phyloP scores from a whole-genome alignment of 208 protist genomes.

The Crithidia fasciculata region DNA sequence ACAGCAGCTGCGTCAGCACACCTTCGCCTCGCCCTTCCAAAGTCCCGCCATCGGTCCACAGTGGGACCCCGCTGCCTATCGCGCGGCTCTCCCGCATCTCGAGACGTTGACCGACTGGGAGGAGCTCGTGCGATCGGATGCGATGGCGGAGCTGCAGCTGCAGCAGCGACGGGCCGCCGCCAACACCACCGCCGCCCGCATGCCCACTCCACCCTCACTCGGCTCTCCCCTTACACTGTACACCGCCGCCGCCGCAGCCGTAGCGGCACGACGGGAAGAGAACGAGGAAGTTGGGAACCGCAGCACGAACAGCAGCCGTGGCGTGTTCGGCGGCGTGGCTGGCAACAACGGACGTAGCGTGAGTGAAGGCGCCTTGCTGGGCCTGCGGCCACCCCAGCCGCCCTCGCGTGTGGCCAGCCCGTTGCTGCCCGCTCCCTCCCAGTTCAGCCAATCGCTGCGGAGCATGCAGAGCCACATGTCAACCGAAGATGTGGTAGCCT shows the following conservation, averaged over 20 bases:
- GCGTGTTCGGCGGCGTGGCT: neutral
- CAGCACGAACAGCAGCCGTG: neutral
- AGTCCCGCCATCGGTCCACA: neutral
- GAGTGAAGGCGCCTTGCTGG: neutral
- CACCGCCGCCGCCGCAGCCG: neutral
- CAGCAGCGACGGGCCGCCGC: slow-evolving; percentile 12
- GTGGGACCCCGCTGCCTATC: neutral
- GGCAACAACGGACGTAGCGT: neutral
- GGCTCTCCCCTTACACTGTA: neutral
- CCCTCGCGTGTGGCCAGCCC: neutral
- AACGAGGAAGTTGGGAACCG: neutral
- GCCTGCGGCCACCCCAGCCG: neutral
- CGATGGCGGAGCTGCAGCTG: slow-evolving; percentile 14
- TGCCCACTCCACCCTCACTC: slow-evolving; percentile 2
- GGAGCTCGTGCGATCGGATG: slow-evolving; percentile 14
- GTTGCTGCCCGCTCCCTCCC: neutral
- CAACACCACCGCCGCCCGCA: neutral
- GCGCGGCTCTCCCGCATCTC: slow-evolving; percentile 14
- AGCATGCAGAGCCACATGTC: slow-evolving; percentile 12
- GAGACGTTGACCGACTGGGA: slow-evolving; percentile 30
- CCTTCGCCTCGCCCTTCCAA: neutral
- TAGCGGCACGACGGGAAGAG: neutral
- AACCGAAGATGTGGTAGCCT: slow-evolving; percentile 25
- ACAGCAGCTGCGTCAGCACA: neutral
- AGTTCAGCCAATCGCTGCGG: neutral